These are phyloP conservation scores for Exophiala calicioides DNA, from an alignment of 2,329 filamentous ascomycete genomes.

Conservation along the genomic window DNA sequence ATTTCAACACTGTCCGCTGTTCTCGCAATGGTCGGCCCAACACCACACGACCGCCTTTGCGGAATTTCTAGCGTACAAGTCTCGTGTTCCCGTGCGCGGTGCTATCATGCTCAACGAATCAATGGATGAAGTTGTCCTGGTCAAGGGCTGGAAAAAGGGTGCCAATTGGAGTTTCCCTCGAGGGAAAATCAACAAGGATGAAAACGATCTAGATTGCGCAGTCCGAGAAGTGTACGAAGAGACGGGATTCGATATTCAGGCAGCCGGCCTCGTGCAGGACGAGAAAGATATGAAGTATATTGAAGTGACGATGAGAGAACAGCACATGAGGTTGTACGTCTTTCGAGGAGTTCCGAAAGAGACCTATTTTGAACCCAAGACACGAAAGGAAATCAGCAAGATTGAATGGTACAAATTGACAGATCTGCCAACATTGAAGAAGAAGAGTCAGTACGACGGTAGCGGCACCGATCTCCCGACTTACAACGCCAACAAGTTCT, in stretches of 20 bases:
- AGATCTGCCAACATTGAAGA: slow-evolving; percentile 79
- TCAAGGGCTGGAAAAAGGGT: slow-evolving; percentile 97
- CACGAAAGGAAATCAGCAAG: slow-evolving; percentile 95
- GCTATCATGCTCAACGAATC: slow-evolving; percentile 87
- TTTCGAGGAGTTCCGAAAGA: slow-evolving; percentile 87
- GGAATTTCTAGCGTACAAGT: slow-evolving; percentile 92
- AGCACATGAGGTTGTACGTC: slow-evolving; percentile 89
- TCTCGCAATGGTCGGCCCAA: slow-evolving; percentile 75
- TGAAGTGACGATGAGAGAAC: slow-evolving; percentile 84
- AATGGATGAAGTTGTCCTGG: slow-evolving; percentile 93
- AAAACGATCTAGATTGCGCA: slow-evolving; percentile 90
- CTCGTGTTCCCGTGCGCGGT: slow-evolving; percentile 86
- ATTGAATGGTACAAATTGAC: slow-evolving; percentile 92
- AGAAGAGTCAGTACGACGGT: slow-evolving; percentile 66
- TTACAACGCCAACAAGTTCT: slow-evolving; percentile 81
- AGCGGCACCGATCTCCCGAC: slow-evolving; percentile 52
- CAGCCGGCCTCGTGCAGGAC: slow-evolving; percentile 72
- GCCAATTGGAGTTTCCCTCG: slow-evolving; percentile 95
- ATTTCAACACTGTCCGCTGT: slow-evolving; percentile 89
- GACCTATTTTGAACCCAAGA: slow-evolving; percentile 83
- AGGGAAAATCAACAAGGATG: slow-evolving; percentile 98
- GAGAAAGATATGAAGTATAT: slow-evolving; percentile 77
- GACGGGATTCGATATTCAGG: slow-evolving; percentile 81
- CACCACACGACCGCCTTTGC: slow-evolving; percentile 82
- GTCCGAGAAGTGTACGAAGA: slow-evolving; percentile 94